Evolutionary conservation across 2,329 filamentous ascomycete genomes (phyloP), one percentile per base, ranked within the genome.

Genomic region (Nothophaeocryptopus gaeumannii): DNA sequence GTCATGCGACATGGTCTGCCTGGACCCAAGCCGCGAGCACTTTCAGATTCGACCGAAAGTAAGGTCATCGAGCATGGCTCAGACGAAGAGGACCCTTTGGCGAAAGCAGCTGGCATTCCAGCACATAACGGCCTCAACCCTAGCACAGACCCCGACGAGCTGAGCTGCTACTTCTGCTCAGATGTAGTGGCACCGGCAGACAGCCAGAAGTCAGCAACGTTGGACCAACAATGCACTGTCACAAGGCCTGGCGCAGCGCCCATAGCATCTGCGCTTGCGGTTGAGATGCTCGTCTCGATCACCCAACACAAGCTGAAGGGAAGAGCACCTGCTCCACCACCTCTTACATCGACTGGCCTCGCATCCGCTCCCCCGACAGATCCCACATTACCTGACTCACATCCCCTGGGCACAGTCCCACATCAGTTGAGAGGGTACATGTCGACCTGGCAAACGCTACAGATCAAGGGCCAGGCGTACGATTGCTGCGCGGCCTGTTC

Each of bases 131-230:
- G 47, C 3, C 36, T 47, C 26, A 43, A 37, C 11, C 36, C 36
- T 2, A 55, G 53, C 26, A 53, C 53, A 11, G 49, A 54, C 13
- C 45, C 77, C 3, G 75, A 82, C 44, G 83, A 88, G 20, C 77
- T 97, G 20, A 93, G 93, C 8, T 99, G 93, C 71, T 99, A 99
- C 69, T 99, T 97, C 71, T 99, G 93, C 73, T 97, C 95, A 63
- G 93, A 99, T 67, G 92, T 99, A 20, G 92, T 97, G 42, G 89
- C 92, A 5, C 93, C 93, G 15, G 86, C 86, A 55, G 89, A 97
- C 73, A 91, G 95, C 74, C 81, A 96, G 65, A 96, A 92, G 70
- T 90, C 96, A 63, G 88, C 91, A 61, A 97, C 93, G 0, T 83
- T 99, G 9, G 93, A 99, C 67, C 93, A 99, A 68, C 93, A 97